Evolutionary conservation across 441 rosid genomes (phyloP), one percentile per base, ranked within the genome.

Genomic region (Pelargonium australe): DNA sequence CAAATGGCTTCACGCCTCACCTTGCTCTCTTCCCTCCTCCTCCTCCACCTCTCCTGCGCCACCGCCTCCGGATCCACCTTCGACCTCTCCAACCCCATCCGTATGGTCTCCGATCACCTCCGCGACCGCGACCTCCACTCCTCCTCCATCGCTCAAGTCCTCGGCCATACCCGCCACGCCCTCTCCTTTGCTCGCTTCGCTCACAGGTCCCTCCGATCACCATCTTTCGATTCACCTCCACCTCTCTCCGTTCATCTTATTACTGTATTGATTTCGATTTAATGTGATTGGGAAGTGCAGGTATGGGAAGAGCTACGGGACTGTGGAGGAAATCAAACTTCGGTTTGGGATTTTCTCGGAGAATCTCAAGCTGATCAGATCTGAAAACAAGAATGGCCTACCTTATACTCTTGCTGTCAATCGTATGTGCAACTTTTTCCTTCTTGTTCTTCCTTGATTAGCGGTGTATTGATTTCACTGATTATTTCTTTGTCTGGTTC

Each of bases 131-230:
- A 91, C 23, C 23, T 20, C 23, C 23, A 20, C 23, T 20, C 23
- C 63, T 75, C 83, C 45, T 81, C 95, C 3, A 68, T 91, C 49
- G 77, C 81, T 58, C 84, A 77, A 73, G 85, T 80, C 77, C 63
- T 94, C 80, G 98, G 98, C n/a, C 78, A 73, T 41, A 70, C 87
- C 8, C 87, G 92, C 34, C 90, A 75, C 58, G 88, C 85, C 68
- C 63, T 84, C 80, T 79, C 88, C 72, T 91, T 91, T 65, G 89
- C 95, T 13, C 95, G 98, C 70, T 91, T 94, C 72, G 86, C 89
- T 75, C 77, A 76, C 84, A 85, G 84, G 97, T 93, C 25, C 12
- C 10, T 17, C 23, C 23, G 61, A n/a, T 20, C 23, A 20, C 23
- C 23, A 20, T 20, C 23, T 20, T 20, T 20, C 23, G 23, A 1